Evolutionary conservation across 345 rosid genomes (phyloP).

Genomic region (Syzygium oleosum): DNA sequence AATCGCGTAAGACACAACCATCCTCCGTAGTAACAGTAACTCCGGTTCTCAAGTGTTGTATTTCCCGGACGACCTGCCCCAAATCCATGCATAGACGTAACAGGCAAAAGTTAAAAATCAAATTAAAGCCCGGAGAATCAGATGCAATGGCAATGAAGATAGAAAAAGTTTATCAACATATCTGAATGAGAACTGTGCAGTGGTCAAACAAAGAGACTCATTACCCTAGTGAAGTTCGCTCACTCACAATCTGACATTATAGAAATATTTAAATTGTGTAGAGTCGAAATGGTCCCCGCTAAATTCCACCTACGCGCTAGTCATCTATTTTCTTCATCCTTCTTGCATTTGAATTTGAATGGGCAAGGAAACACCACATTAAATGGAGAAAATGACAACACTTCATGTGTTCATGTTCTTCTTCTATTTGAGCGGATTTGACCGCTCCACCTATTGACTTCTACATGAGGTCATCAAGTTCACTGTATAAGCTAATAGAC

Average conservation of each 20-base stretch:
- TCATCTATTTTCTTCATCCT: background rate
- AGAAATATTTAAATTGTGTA: background rate
- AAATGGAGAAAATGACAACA: conserved; percentile 23
- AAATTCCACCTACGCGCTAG: background rate
- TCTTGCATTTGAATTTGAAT: background rate
- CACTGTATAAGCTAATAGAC: background rate
- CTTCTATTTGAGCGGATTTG: background rate
- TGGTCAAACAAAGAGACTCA: background rate
- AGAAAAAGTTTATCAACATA: background rate
- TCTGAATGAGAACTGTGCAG: background rate
- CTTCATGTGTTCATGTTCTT: conserved; percentile 13
- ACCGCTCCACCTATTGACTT: background rate
- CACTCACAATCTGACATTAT: background rate
- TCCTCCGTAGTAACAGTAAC: conserved; percentile 82
- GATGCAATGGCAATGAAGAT: background rate
- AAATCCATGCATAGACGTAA: conserved; percentile 13
- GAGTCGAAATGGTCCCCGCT: background rate
- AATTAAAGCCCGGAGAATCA: background rate
- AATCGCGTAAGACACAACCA: conserved; percentile 75
- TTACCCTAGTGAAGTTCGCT: background rate
- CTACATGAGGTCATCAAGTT: background rate
- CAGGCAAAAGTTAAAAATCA: background rate
- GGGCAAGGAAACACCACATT: background rate
- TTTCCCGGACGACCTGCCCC: conserved; percentile 84
- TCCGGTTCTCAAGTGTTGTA: conserved; percentile 83